Conservation (phyloP, 768 basidiomycete genomes). For the Mycena filopes region DNA sequence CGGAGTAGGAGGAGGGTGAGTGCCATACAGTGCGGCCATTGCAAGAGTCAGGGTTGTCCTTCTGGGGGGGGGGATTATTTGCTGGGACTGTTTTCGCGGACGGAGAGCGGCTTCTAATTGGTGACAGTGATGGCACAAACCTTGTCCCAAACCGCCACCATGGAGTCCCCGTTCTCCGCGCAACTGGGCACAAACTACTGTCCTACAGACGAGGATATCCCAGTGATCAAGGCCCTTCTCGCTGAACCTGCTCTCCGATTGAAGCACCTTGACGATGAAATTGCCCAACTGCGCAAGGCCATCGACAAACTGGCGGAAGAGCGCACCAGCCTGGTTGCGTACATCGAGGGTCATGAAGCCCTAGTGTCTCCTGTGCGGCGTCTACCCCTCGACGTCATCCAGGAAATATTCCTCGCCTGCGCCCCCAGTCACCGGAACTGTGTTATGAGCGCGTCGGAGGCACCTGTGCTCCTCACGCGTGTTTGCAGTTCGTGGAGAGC, state of each 20-base stretch:
- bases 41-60: no score
- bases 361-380: background rate
- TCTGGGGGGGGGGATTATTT: no score
- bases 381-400: background rate
- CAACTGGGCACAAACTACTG: background rate
- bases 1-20: no score
- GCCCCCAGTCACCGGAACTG: background rate
- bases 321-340: background rate
- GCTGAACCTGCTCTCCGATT: background rate
- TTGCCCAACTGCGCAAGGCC: background rate
- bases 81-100: no score
- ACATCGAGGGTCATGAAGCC: background rate
- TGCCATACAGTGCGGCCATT: no score
- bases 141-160: background rate
- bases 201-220: background rate
- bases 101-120: no score
- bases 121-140: no score
- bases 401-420: background rate
- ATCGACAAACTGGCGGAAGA: background rate
- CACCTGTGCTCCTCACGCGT: background rate
- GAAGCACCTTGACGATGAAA: background rate
- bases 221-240: background rate
- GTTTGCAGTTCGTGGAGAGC: background rate
- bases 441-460: background rate
- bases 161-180: background rate